These are phyloP conservation scores for Fagopyrum homotropicum DNA, from an alignment of 148 eudicot species.

Conservation along the genomic window DNA sequence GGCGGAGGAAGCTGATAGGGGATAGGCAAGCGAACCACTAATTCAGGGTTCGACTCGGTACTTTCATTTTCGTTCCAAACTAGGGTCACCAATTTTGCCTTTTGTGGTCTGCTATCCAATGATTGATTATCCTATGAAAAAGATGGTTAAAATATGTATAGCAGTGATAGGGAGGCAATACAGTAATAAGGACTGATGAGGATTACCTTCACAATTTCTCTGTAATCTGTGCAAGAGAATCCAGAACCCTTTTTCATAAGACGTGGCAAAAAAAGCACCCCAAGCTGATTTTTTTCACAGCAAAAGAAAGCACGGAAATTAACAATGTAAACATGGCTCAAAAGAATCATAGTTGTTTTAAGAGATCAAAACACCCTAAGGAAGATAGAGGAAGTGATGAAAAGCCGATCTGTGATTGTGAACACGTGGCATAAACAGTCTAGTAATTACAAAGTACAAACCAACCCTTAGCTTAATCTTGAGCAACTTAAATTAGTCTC, in stretches of 20 bases:
- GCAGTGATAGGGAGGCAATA: neutral
- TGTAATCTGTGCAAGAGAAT: constrained; percentile 73
- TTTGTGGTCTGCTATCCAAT: constrained; percentile 21
- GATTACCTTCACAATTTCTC: constrained; percentile 34
- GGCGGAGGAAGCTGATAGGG: constrained; percentile 92
- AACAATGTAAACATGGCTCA: neutral
- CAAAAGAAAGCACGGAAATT: neutral
- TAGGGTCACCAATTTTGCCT: constrained; percentile 64
- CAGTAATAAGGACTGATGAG: neutral
- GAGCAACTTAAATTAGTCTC: neutral
- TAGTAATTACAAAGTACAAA: neutral
- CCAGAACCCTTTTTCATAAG: constrained; percentile 27
- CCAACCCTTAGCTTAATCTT: neutral
- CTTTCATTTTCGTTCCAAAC: constrained; percentile 38
- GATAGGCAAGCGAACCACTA: constrained; percentile 54
- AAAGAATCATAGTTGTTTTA: neutral
- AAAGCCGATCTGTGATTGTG: neutral
- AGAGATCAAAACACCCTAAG: neutral
- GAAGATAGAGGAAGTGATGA: neutral
- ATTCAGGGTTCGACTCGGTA: constrained; percentile 31
- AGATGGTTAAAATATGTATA: neutral
- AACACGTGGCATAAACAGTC: neutral
- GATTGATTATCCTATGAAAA: constrained; percentile 32
- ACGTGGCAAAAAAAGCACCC: constrained; percentile 74
- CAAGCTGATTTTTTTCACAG: constrained; percentile 41